Base-by-base conservation (phyloP, 2,329 filamentous ascomycete species). In the Xenoacremonium recifei region DNA sequence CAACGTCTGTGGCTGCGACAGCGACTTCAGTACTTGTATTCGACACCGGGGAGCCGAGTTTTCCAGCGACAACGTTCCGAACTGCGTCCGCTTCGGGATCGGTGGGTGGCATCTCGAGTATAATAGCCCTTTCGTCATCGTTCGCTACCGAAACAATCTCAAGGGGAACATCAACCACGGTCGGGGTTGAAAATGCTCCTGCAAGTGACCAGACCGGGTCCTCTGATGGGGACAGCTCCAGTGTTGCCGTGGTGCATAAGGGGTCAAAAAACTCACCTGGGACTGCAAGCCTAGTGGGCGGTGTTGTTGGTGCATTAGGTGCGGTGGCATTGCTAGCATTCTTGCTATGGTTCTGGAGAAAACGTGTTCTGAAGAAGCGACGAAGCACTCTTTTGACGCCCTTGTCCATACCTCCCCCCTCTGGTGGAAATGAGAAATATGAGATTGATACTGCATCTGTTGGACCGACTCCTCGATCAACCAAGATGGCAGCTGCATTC, bases 331-430 rank as follows among this genome's bases (percentile, higher is more conserved):
- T 80, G 13, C 51, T 77, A 17, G 68, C 63, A 0, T 67, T 80
- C 30, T 47, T 78, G 3, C 50, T 77, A 9, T 81, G 75, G 76
- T 66, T 76, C 48, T 70, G 69, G 36, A 73, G 73, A 48, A 66
- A 67, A 32, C 47, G 59, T 38, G 51, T 65, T 34, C 63, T 65
- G 50, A 69, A 65, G 53, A 44, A 39, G n/a, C 68, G 72, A 27
- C 67, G 70, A 42, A 76, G 68, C 57, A 74, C 72, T 10, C 62
- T 76, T 4, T 61, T 77, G 20, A 77, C 75, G 3, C 73, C 74
- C 1, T 59, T 77, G 9, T 71, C 68, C 16, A 50, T 62, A 2
- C 62, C 64, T 1, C 59, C 59, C 15, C 39, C 44, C 18, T 36
- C 40, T n/a, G 31, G 41, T 7, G 39, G 38, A 6, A 19, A 44